Evolutionary conservation across 2,329 filamentous ascomycete genomes (phyloP).

Genomic region (Aspergillus pseudoterreus): DNA sequence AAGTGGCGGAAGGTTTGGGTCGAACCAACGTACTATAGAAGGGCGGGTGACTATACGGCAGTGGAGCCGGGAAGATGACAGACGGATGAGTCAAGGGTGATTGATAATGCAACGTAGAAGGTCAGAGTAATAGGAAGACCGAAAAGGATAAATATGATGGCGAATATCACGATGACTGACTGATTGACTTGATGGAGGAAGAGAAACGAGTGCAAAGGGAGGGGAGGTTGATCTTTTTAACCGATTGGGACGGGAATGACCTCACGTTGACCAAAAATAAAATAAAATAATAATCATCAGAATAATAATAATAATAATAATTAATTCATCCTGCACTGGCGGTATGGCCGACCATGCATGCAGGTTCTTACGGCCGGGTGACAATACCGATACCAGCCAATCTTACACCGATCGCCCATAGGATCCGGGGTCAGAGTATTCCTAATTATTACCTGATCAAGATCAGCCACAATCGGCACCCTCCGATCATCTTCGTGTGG

Average conservation of each 20-base stretch:
- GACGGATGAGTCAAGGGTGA: neutral
- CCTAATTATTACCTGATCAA: neutral
- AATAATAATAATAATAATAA: too few species aligned
- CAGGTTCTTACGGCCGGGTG: neutral
- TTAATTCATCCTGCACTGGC: neutral
- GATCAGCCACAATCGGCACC: neutral
- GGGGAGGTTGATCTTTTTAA: neutral
- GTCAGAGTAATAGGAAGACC: neutral
- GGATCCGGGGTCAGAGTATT: neutral
- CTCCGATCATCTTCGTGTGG: neutral
- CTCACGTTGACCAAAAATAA: neutral
- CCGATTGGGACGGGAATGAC: neutral
- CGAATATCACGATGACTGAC: neutral
- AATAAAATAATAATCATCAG: too few species aligned
- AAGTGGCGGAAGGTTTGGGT: neutral
- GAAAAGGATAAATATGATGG: neutral
- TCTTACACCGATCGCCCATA: neutral
- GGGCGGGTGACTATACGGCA: neutral
- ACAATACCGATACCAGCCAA: neutral
- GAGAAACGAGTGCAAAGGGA: neutral
- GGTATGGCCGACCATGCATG: neutral
- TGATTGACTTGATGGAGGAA: neutral
- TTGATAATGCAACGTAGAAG: neutral
- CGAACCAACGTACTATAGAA: slow-evolving; percentile 5
- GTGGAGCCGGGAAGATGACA: neutral